These are phyloP conservation scores for Penicillium crustosum DNA, from an alignment of 2,329 filamentous ascomycete genomes.

Conservation along the genomic window DNA sequence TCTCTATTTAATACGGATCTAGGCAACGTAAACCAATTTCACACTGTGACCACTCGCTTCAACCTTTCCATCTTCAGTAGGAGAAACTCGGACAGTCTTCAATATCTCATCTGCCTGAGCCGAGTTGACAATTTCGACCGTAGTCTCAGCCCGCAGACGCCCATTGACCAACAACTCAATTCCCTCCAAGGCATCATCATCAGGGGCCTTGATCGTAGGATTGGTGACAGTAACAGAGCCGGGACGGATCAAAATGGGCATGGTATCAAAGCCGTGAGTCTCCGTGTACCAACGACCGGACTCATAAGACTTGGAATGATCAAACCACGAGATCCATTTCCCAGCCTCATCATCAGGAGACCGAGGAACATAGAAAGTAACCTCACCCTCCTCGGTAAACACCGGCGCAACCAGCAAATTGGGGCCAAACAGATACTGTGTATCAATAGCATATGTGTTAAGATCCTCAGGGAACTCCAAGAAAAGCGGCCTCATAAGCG, in stretches of 20 bases:
- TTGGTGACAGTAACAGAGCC: slow-evolving; percentile 33
- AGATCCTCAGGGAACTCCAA: slow-evolving; percentile 70
- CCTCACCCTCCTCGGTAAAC: slow-evolving; percentile 62
- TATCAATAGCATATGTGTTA: slow-evolving; percentile 67
- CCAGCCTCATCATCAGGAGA: slow-evolving; percentile 52
- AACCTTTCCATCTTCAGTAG: slow-evolving; percentile 15
- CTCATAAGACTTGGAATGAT: slow-evolving; percentile 43
- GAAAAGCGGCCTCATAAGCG: slow-evolving; percentile 64
- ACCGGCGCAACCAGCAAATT: slow-evolving; percentile 64
- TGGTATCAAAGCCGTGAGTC: slow-evolving; percentile 57
- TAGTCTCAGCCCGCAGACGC: slow-evolving; percentile 15
- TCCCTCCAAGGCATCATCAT: slow-evolving; percentile 30
- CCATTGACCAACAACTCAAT: slow-evolving; percentile 36
- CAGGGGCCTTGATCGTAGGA: slow-evolving; percentile 26
- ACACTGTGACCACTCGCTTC: slow-evolving; percentile 22
- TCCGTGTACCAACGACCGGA: slow-evolving; percentile 58
- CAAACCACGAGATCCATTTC: slow-evolving; percentile 51
- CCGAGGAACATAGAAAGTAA: slow-evolving; percentile 63
- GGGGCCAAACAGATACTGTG: slow-evolving; percentile 72
- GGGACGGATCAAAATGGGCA: slow-evolving; percentile 60
- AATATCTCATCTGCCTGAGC: slow-evolving; percentile 27
- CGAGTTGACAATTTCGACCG: slow-evolving; percentile 30
- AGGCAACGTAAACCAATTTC: slow-evolving; percentile 24
- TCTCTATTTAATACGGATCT: slow-evolving; percentile 2
- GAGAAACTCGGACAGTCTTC: slow-evolving; percentile 23